Percentiles rank a stretch among this genome's conserved stretches.
These are phyloP conservation scores for Globisporangium viniferum DNA, from an alignment of 352 stramenopile species.

Conservation along the genomic window DNA sequence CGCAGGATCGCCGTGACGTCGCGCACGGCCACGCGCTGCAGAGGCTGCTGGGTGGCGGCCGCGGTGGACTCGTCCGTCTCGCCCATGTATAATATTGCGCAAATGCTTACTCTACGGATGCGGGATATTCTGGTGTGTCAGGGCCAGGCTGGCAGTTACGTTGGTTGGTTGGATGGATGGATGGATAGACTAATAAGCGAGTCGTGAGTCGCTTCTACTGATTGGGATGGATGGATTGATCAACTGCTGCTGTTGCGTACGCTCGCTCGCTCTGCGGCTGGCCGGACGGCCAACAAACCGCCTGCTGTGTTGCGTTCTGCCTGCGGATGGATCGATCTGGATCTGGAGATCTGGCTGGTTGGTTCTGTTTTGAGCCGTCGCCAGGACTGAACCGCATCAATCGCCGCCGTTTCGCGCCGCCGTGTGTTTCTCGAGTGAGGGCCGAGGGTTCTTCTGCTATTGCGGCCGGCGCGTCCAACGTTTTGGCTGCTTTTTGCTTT, in stretches of 20 bases:
- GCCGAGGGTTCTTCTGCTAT: neutral
- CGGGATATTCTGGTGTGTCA: neutral
- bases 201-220: neutral
- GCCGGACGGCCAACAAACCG: neutral
- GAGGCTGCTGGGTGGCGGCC: neutral
- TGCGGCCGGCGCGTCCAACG: neutral
- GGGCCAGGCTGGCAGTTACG: neutral
- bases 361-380: neutral
- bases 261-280: neutral
- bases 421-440: neutral
- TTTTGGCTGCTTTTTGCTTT: neutral
- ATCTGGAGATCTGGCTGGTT: neutral
- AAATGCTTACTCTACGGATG: neutral
- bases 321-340: neutral
- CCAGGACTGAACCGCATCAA: slow-evolving; percentile 6
- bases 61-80: neutral
- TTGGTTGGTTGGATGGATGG: neutral
- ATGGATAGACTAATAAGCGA: neutral
- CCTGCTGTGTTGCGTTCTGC: neutral
- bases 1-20: slow-evolving; percentile 71
- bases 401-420: neutral
- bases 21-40: slow-evolving; percentile 29
- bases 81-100: neutral
- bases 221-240: neutral
- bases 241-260: neutral